Conservation (phyloP, 2,329 filamentous ascomycete genomes). For the Aureobasidium melanogenum region DNA sequence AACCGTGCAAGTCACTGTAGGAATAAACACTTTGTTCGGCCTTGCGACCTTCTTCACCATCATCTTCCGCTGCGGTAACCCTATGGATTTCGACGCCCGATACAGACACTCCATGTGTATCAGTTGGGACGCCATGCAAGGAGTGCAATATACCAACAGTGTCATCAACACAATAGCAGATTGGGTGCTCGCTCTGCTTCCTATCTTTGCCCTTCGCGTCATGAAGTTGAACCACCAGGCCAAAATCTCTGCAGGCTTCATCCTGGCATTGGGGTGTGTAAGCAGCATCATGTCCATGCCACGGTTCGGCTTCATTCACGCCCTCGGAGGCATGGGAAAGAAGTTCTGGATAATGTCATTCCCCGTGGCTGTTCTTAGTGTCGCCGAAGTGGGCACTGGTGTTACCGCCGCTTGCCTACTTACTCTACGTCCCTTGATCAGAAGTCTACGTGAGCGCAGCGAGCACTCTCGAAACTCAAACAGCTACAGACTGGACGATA, state of each 20-base stretch:
- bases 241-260: slow-evolving; percentile 4
- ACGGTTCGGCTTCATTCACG: not conserved
- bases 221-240: not conserved
- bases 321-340: not conserved
- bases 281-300: slow-evolving; percentile 7
- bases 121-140: slow-evolving; percentile 13
- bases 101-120: not conserved
- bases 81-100: not conserved
- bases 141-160: slow-evolving; percentile 9
- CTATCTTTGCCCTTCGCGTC: slow-evolving; percentile 1
- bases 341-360: slow-evolving; percentile 17
- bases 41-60: slow-evolving; percentile 24
- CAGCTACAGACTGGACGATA: not conserved
- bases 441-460: not conserved
- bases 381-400: slow-evolving; percentile 25
- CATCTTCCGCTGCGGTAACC: slow-evolving; percentile 6
- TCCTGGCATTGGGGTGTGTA: not conserved
- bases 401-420: slow-evolving; percentile 25
- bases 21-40: slow-evolving; percentile 23
- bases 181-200: not conserved
- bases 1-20: slow-evolving; percentile 20
- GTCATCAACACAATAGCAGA: not conserved
- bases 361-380: slow-evolving; percentile 19
- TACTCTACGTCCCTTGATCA: slow-evolving; percentile 25
- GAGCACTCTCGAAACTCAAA: not conserved